phyloP scores from a whole-genome alignment of 1,284 basidiomycete species.

The Ustilago bromivora region DNA sequence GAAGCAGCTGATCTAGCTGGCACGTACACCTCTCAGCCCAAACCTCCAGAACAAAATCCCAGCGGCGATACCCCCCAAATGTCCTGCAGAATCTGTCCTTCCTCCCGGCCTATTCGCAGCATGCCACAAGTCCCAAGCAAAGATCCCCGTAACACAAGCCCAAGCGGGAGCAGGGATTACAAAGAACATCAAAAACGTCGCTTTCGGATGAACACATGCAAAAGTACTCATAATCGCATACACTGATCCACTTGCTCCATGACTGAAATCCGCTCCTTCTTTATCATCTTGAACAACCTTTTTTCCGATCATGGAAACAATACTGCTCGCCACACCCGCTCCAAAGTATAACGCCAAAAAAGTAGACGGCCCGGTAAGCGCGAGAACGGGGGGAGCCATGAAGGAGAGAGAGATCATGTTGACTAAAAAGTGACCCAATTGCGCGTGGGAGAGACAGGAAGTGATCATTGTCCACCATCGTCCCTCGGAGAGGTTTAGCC shows the following conservation, averaged over 20 bases:
- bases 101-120: constrained; percentile 71
- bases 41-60: constrained; percentile 72
- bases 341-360: constrained; percentile 84
- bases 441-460: constrained; percentile 67
- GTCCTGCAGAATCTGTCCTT: constrained; percentile 79
- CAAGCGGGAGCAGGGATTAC: constrained; percentile 83
- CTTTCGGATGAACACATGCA: constrained; percentile 78
- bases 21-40: constrained; percentile 21
- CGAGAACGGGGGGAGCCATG: constrained; percentile 79
- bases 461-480: constrained; percentile 87
- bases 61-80: constrained; percentile 81
- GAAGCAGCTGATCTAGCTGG: background rate
- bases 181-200: constrained; percentile 81
- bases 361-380: constrained; percentile 77
- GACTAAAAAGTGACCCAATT: constrained; percentile 76
- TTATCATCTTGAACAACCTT: constrained; percentile 36
- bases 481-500: constrained; percentile 77
- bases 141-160: constrained; percentile 80
- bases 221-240: constrained; percentile 77
- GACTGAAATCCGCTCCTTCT: constrained; percentile 4
- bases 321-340: constrained; percentile 64
- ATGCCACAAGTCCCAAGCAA: constrained; percentile 78
- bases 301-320: constrained; percentile 77
- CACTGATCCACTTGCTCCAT: constrained; percentile 73
- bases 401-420: constrained; percentile 85